Evolutionary conservation across 2,329 filamentous ascomycete species (phyloP), one percentile per base, ranked within the genome.

Genomic region (Laburnicola sp.): DNA sequence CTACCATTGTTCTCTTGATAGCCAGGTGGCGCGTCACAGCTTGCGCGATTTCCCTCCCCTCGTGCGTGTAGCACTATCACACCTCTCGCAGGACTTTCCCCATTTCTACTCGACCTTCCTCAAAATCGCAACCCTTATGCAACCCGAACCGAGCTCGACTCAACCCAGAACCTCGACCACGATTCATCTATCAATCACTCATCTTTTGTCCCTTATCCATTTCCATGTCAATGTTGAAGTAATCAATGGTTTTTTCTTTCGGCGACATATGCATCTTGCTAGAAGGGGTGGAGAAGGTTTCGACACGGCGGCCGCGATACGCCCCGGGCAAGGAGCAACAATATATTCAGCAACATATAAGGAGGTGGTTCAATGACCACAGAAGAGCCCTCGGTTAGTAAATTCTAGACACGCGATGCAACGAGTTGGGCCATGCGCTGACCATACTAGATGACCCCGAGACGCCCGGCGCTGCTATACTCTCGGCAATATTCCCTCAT

Each of bases 401-500:
- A 9, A 21, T 7, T n/a, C 31, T 9, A 9, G 10, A 16, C 21
- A 25, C 32, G 9, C 1, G n/a, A 36, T 25, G 11, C 9, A 8
- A 2, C 22, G 23, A 25, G 6, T 6, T 35, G 2, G 3, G 3
- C 11, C 3, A 16, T 28, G 5, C 22, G 30, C 41, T 45, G 23
- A 45, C 23, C 10, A 2, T 3, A n/a, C n/a, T 16, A 45, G 75
- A 86, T 64, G 76, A 78, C 0, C 74, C 82, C 6, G 76, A 80
- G 26, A 83, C 82, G 1, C 76, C 86, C 62, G 76, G 79, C 1
- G 75, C 82, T 1, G 86, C 88, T 2, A 74, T 96, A 1, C 76
- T 96, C 0, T 92, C 88, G 1, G 86, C 86, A 2, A 73, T 97
- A 0, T 80, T 95, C 0, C 90, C 91, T 0, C 86, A 91, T 56